These are phyloP conservation scores for Tolypocladium pustulatum DNA, from an alignment of 2,329 filamentous ascomycete genomes.

Conservation along the genomic window DNA sequence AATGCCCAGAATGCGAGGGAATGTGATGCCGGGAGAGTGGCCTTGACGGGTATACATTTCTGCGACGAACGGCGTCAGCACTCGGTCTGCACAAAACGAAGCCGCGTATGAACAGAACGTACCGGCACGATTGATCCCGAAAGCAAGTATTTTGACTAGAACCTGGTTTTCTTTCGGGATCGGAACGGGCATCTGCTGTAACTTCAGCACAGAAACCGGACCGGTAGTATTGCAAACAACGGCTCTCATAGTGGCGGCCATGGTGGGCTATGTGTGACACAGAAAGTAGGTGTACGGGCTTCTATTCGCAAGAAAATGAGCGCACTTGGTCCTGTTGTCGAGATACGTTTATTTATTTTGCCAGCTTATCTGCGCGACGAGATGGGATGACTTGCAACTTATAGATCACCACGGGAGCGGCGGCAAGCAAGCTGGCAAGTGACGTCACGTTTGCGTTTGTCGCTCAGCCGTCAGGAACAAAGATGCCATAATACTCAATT, in stretches of 20 bases:
- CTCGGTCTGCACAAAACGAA: background rate
- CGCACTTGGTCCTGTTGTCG: background rate
- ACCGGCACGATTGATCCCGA: background rate
- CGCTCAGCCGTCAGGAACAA: background rate
- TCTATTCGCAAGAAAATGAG: background rate
- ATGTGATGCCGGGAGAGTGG: background rate
- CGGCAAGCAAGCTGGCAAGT: background rate
- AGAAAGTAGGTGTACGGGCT: background rate
- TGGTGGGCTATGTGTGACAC: background rate
- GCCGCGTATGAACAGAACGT: background rate
- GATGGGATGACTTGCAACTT: background rate
- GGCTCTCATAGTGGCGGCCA: background rate
- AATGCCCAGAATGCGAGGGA: background rate
- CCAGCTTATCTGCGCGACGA: too few relatives aligned
- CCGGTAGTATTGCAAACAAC: background rate
- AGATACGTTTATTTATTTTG: background rate
- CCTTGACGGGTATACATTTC: background rate
- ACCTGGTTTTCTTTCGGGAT: background rate
- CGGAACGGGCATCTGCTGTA: background rate
- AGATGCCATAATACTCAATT: background rate
- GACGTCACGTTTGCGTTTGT: background rate
- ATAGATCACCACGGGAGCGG: background rate
- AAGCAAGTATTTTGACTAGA: background rate
- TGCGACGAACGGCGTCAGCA: background rate
- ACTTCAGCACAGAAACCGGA: background rate